These are phyloP conservation scores for Phytophthora foliorum DNA, from an alignment of 352 stramenopile species.

Conservation along the genomic window DNA sequence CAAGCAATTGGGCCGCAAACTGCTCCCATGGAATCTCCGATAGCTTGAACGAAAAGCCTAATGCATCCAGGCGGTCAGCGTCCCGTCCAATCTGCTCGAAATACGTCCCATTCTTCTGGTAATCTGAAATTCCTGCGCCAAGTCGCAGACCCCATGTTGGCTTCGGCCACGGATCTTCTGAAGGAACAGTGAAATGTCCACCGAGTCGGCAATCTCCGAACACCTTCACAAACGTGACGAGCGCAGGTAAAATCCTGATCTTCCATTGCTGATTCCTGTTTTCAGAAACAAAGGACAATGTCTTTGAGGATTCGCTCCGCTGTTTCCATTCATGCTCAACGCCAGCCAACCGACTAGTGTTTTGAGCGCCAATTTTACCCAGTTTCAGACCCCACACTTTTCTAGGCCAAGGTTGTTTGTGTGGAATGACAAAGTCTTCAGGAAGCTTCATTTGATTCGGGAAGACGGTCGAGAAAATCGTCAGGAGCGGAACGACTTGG, in stretches of 20 bases:
- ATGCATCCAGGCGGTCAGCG: conserved; percentile 25
- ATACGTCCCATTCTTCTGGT: conserved; percentile 26
- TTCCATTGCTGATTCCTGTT: conserved; percentile 25
- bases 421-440: conserved; percentile 32
- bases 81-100: conserved; percentile 41
- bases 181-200: conserved; percentile 33
- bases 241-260: conserved; percentile 28
- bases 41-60: conserved; percentile 40
- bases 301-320: background rate
- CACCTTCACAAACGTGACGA: conserved; percentile 33
- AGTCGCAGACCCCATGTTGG: conserved; percentile 33
- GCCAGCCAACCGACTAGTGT: conserved; percentile 16
- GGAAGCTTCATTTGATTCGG: conserved; percentile 12
- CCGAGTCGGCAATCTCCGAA: conserved; percentile 35
- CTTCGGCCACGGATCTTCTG: conserved; percentile 33
- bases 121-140: conserved; percentile 26
- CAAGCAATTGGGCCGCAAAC: conserved; percentile 24
- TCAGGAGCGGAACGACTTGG: conserved; percentile 33
- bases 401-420: conserved; percentile 31
- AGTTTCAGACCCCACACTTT: conserved; percentile 36
- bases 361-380: conserved; percentile 27
- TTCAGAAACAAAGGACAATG: conserved; percentile 8
- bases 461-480: conserved; percentile 30
- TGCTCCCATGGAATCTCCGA: conserved; percentile 21
- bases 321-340: conserved; percentile 24